Evolutionary conservation across 139 green algal genomes (phyloP), one percentile per base, ranked within the genome.

Genomic region (Chlorella sorokiniana): DNA sequence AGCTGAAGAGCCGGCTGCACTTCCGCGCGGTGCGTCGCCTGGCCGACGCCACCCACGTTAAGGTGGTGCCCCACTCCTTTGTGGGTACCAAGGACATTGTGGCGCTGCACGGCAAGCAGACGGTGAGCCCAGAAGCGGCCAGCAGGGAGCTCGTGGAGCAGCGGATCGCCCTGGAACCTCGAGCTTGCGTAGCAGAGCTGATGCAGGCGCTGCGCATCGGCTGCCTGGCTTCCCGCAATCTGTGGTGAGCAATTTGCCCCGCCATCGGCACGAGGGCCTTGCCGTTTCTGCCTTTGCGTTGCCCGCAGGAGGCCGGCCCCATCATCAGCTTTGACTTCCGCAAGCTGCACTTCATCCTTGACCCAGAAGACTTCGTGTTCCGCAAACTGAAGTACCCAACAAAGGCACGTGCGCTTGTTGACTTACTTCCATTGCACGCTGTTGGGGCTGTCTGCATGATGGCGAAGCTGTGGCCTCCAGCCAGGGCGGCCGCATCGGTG

Each of bases 251-350:
- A n/a, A n/a, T n/a, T n/a, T 65, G n/a, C 37, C 18, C 35, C 62
- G 22, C 4, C 40, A 45, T 71, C 20, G 3, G 52, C 6, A 38
- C 31, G 5, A 41, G 4, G 23, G 2, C 27, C 62, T 44, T 31
- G 73, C 27, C 35, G n/a, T 10, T 62, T 37, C 29, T 29, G 52
- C 20, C 16, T 3, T 20, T 38, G 14, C 35, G 5, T 4, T 42
- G 3, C 59, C 25, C 23, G 69, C 31, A 87, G 52, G 83, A 89
- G 40, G 73, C 61, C 7, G 79, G 87, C 22, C 23, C 52, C 40
- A 89, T 94, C 83, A 44, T 95, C 9, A 86, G 79, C 40, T 97
- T 98, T 83, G 88, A 93, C 44, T 96, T 93, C 83, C 81, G 92
- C 51, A 93, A 94, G 76, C 89, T 94, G 69, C 91, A 89, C n/a